Percentiles rank a stretch among this genome's conserved stretches.
These are phyloP conservation scores for Eimeria tenella DNA, from an alignment of 169 alveolate genomes.

Conservation along the genomic window DNA sequence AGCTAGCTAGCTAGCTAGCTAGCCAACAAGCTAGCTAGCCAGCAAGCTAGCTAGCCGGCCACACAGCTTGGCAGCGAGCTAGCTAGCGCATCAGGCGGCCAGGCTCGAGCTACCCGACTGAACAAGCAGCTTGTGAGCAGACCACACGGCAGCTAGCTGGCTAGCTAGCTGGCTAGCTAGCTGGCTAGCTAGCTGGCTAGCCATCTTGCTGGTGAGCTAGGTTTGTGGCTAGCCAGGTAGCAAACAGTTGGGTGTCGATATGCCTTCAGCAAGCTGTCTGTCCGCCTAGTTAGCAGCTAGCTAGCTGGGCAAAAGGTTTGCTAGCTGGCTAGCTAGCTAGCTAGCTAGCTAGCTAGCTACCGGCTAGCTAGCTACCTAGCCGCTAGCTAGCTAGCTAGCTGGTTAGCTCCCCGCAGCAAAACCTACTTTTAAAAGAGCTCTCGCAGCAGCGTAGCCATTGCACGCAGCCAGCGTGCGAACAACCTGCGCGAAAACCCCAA, in stretches of 20 bases:
- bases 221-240: background rate
- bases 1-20: background rate
- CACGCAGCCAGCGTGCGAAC: slow-evolving; percentile 28
- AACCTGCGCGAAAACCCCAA: background rate
- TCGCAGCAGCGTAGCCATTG: slow-evolving; percentile 63
- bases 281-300: background rate
- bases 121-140: no score
- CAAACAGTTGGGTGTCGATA: background rate
- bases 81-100: background rate
- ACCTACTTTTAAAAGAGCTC: slow-evolving; percentile 49
- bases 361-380: slow-evolving; percentile 3
- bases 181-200: background rate
- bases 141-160: background rate
- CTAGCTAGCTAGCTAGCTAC: background rate
- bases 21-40: background rate
- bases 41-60: background rate
- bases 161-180: slow-evolving; percentile 1
- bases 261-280: background rate
- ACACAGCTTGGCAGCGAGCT: background rate
- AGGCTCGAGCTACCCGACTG: no score
- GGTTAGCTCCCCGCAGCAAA: background rate
- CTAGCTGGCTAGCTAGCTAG: background rate
- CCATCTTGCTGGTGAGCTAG: background rate
- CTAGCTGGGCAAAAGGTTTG: background rate
- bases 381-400: background rate